Base-by-base conservation (phyloP, 1,139 yeast genomes). In the Yamadazyma mexicana region DNA sequence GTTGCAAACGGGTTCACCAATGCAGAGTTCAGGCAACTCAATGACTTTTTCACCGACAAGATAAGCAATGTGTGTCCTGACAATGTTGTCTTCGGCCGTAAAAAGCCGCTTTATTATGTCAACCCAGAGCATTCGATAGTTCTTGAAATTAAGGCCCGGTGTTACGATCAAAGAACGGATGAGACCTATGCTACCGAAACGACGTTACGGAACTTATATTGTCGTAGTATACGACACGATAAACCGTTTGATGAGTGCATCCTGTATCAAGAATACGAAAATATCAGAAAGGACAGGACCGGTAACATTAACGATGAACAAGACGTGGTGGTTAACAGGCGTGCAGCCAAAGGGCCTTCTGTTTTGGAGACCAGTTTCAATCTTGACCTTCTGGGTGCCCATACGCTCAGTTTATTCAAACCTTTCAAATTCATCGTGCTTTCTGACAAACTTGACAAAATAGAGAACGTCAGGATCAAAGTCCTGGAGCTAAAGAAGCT, bases 1-100 rank as follows among this genome's bases (percentile, higher is more conserved):
- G 87, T 89, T 29, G 94, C 95, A 0, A 89, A 91, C 54, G 98
- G 98, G 0, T 79, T 92, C 48, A 77, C 87, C 8, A 61, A 66
- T 4, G 75, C 71, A 1, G 92, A 85, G 41, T 82, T 73, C 46
- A 75, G 75, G 29, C 69, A 68, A 38, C 82, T 92, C 27, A 78
- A 77, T 32, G 66, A 79, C 17, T 44, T 67, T 9, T 80, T 95
- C 0, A 62, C 69, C 28, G 81, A 79, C 1, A 61, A 67, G 26
- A 67, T 65, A 39, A 62, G 65, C 17, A 54, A 51, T 12, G 49
- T 53, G 10, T 61, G 48, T 69, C 74, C 74, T 0, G 34, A 52
- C 0, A 61, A 65, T n/a, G 46, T 71, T 5, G 49, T 84, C 5
- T 83, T 85, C 59, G 92, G 91, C 0, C 61, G 71, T 9, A 77